A percentile compares a stretch with the other conserved stretches of the same genome.
These are phyloP conservation scores for Juncus effusus DNA, from an alignment of 176 grass and related monocot species.

Conservation along the genomic window DNA sequence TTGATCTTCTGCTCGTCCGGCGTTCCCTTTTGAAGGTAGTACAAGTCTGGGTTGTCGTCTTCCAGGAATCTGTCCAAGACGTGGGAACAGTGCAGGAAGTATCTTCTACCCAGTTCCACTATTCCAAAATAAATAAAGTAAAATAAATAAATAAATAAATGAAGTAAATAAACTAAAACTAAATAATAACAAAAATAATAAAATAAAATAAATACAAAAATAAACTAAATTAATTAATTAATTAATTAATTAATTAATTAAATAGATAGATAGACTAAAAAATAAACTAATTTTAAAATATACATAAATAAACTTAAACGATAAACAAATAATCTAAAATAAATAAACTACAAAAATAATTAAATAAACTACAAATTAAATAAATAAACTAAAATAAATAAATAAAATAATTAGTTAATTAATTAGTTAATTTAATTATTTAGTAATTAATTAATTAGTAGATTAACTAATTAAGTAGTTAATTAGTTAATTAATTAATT, in stretches of 20 bases:
- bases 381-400: no score
- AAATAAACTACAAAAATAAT: slow-evolving; percentile 10
- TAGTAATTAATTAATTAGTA: background rate
- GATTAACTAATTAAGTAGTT: background rate
- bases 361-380: slow-evolving; percentile 10
- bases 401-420: background rate
- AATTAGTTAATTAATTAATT: no score
- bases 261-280: no score
- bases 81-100: slow-evolving; percentile 81
- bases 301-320: no score
- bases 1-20: slow-evolving; percentile 69
- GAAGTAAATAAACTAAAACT: no score
- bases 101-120: slow-evolving; percentile 80
- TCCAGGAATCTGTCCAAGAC: slow-evolving; percentile 83
- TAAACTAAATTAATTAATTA: background rate
- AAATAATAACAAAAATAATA: no score
- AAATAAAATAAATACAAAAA: no score
- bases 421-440: background rate
- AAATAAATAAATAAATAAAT: no score
- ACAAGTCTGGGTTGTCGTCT: slow-evolving; percentile 42
- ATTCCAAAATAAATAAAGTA: no score
- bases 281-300: no score
- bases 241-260: background rate
- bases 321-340: no score
- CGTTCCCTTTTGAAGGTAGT: slow-evolving; percentile 49